Percentiles rank a stretch among this genome's conserved stretches.
These are phyloP conservation scores for Amanita thiersii DNA, from an alignment of 768 basidiomycete genomes.

Conservation along the genomic window DNA sequence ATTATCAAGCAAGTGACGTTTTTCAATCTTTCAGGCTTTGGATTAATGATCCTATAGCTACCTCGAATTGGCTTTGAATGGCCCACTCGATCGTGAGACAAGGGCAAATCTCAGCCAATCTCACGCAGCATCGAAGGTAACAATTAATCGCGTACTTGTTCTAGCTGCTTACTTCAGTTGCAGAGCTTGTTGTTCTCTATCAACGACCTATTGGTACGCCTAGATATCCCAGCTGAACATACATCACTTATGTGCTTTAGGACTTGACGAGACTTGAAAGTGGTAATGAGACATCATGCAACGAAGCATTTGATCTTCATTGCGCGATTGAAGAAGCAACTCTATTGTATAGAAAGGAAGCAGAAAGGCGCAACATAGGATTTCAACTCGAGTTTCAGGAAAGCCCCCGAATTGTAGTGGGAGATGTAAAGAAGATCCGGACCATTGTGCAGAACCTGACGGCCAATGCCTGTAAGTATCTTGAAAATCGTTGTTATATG, in stretches of 20 bases:
- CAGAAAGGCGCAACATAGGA: slow-evolving; percentile 46
- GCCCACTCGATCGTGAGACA: slow-evolving; percentile 63
- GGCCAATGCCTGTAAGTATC: slow-evolving; percentile 56
- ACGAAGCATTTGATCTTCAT: slow-evolving; percentile 67
- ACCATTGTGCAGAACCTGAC: slow-evolving; percentile 74
- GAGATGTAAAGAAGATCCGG: slow-evolving; percentile 65
- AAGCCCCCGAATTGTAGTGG: slow-evolving; percentile 55
- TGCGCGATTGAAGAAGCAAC: slow-evolving; percentile 55
- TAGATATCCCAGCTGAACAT: background rate
- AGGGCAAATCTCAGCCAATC: slow-evolving; percentile 65
- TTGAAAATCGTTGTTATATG: background rate
- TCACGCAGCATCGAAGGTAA: slow-evolving; percentile 68
- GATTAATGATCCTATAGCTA: slow-evolving; percentile 33
- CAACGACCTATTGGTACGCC: slow-evolving; percentile 61
- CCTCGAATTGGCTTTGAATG: slow-evolving; percentile 74
- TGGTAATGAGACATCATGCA: slow-evolving; percentile 66
- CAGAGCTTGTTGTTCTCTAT: slow-evolving; percentile 74
- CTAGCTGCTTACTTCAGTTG: background rate
- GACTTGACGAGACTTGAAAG: slow-evolving; percentile 74
- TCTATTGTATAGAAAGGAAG: slow-evolving; percentile 57
- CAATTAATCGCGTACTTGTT: background rate
- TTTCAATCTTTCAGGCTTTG: background rate
- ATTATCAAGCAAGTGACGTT: slow-evolving; percentile 73
- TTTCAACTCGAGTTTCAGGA: slow-evolving; percentile 49
- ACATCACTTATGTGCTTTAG: slow-evolving; percentile 17